Conservation (phyloP, 768 basidiomycete genomes). For the Hebeloma cylindrosporum region DNA sequence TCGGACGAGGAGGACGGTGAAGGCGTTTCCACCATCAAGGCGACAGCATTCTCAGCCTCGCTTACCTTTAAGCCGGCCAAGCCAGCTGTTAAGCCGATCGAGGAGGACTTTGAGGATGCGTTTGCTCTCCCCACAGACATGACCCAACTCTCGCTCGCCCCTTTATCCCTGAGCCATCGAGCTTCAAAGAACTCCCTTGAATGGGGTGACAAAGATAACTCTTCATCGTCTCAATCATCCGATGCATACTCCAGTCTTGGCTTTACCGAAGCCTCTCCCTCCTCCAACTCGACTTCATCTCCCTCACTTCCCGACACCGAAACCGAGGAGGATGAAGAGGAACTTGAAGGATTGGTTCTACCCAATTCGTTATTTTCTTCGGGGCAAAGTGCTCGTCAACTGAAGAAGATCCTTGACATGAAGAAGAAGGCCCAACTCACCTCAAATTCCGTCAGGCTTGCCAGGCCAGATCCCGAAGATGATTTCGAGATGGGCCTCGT, state of each 20-base stretch:
- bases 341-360: slow-evolving; percentile 79
- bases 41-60: slow-evolving; percentile 41
- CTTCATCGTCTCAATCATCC: slow-evolving; percentile 83
- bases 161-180: slow-evolving; percentile 71
- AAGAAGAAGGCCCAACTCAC: slow-evolving; percentile 53
- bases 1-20: slow-evolving; percentile 72
- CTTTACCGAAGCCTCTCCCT: slow-evolving; percentile 68
- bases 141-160: slow-evolving; percentile 78
- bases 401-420: slow-evolving; percentile 51
- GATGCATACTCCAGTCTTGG: slow-evolving; percentile 82
- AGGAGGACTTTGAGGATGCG: slow-evolving; percentile 83
- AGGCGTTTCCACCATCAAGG: slow-evolving; percentile 83
- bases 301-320: slow-evolving; percentile 71
- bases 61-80: slow-evolving; percentile 36
- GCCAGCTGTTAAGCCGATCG: slow-evolving; percentile 40
- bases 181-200: slow-evolving; percentile 83
- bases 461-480: slow-evolving; percentile 71
- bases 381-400: slow-evolving; percentile 52
- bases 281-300: slow-evolving; percentile 70
- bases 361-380: slow-evolving; percentile 77
- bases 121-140: slow-evolving; percentile 81
- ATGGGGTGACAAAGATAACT: slow-evolving; percentile 83
- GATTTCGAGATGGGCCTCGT: slow-evolving; percentile 86
- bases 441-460: slow-evolving; percentile 42
- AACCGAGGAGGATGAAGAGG: slow-evolving; percentile 71